Base-by-base conservation (phyloP, 2,329 filamentous ascomycete genomes). In the Blumeria hordei region DNA sequence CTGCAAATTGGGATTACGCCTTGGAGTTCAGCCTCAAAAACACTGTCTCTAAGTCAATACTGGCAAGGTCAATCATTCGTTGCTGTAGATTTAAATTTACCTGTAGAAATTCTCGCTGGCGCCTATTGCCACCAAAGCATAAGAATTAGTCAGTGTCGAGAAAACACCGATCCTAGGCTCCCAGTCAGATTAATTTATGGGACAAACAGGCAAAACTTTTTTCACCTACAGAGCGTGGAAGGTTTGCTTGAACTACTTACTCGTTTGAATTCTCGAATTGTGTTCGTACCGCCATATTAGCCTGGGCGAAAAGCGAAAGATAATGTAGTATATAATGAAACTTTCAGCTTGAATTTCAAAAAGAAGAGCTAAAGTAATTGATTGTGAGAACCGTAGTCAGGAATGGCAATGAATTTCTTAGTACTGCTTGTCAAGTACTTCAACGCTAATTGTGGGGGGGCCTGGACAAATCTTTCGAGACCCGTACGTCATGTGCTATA, bases 91-190 rank as follows among this genome's bases (percentile, higher is more conserved):
- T 28, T 18, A 28, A 21, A 39, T 69, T 59, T 68, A 83, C 80
- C 79, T 88, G 80, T 96, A 96, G 71, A 98, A 98, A 78, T 96
- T 96, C 75, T 95, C 88, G 66, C 87, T 94, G 64, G 86, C 88
- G 66, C 92, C 92, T 61, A 94, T 80, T 60, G 90, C 88, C 63
- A 95, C 87, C 64, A 98, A 77, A 63, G 88, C 88, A 71, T 94
- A 98, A 58, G 87, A 90, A 72, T 98, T 98, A 63, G 92, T 98
- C 67, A 98, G 83, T 59, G 87, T 94, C 58, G 88, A 73, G 71
- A 98, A 98, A 67, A 96, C 92, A 68, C 92, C 92, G 67, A 98
- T 85, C 73, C 88, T 95, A 28, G 12, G n/a, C 33, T 47, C 44
- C n/a, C 12, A 21, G 33, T 47, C 16, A 47, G 44, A 9, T 47